Evolutionary conservation across 139 green algal genomes (phyloP), one percentile per base, ranked within the genome.

Genomic region (Chlorella sp.): DNA sequence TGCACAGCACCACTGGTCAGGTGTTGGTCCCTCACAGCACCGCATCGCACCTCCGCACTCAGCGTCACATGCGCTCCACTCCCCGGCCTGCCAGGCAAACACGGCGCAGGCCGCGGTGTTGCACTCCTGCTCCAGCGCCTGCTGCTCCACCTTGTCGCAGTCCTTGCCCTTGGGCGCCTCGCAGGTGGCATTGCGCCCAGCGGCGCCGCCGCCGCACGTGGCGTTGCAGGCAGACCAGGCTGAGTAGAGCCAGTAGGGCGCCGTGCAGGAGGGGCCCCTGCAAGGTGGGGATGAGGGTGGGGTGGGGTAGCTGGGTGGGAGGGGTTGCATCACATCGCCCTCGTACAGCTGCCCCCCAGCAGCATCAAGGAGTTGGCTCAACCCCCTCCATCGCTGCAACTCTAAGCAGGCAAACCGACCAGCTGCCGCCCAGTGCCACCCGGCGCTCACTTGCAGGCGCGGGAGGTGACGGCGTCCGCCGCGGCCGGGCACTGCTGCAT

Each of bases 191-290:
- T 26, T 69, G 32, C 88, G 72, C 2, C 18, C 71, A 68, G 81
- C 60, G 2, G 56, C 82, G 47, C 89, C 87, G 18, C 76, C 78
- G 51, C 85, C 88, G 51, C 85, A 91, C 13, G 44, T 82, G 16
- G 81, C 84, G 44, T 73, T 89, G 88, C 89, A 92, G 30, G 62
- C 63, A n/a, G 56, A 70, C 85, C 85, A 92, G 47, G 87, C 39
- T 0, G 57, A 71, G 81, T 90, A 89, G 6, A 65, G 71, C 72
- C 73, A 90, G 62, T 87, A 81, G 57, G 85, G 36, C 4, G 34
- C 60, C 18, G 51, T 26, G 64, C 86, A 89, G 18, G 51, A 60
- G n/a, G 62, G 32, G 9, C 60, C 68, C 3, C 86, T 80, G 70
- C 74, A 62, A 18, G 20, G 36, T n/a, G 28, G 32, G 47, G 69